Evolutionary conservation across 2,329 filamentous ascomycete species (phyloP).

Genomic region (Capronia epimyces): DNA sequence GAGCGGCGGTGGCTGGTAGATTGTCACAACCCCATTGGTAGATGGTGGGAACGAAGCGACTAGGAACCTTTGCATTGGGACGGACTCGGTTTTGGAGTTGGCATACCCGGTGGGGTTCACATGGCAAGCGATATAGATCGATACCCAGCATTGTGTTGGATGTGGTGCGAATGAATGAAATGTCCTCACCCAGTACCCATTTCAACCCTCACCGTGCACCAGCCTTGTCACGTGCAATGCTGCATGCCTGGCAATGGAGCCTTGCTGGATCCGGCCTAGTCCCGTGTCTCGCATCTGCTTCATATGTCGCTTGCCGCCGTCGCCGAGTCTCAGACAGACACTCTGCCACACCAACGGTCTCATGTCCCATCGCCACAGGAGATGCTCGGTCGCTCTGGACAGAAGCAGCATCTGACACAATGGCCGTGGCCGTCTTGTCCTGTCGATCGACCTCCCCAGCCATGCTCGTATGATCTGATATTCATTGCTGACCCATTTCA

Average conservation of each 20-base stretch:
- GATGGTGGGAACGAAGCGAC: background rate
- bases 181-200: too few relatives aligned
- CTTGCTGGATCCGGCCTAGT: slow-evolving; percentile 2
- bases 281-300: slow-evolving; percentile 12
- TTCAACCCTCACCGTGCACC: too few relatives aligned
- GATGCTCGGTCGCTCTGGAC: background rate
- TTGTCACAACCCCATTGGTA: background rate
- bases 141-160: background rate
- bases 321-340: background rate
- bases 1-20: slow-evolving; percentile 88
- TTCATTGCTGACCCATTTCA: slow-evolving; percentile 12
- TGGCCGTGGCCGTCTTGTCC: slow-evolving; percentile 8
- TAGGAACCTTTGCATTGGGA: too few relatives aligned
- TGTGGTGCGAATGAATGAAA: too few relatives aligned
- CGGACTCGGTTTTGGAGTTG: too few relatives aligned
- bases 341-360: background rate
- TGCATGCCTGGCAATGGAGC: background rate
- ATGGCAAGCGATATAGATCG: background rate
- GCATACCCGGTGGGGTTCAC: too few relatives aligned
- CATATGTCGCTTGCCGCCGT: background rate
- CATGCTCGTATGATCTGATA: background rate
- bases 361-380: background rate
- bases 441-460: background rate
- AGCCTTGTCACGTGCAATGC: background rate
- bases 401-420: slow-evolving; percentile 12